These are phyloP conservation scores for Yamadazyma triangularis DNA, from an alignment of 1,139 yeast species.

Conservation along the genomic window DNA sequence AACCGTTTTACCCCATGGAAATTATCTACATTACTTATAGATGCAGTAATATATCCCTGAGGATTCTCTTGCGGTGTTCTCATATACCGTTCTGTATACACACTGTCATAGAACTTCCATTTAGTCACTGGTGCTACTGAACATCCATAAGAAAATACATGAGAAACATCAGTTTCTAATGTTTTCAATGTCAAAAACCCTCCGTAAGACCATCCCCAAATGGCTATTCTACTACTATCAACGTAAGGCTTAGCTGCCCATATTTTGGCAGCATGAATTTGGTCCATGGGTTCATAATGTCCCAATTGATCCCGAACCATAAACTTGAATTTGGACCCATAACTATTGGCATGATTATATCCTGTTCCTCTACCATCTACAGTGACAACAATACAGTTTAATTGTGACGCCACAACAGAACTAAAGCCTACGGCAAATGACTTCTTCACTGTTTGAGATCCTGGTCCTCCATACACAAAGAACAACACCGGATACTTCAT, in stretches of 20 bases:
- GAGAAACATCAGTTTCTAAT: conserved; percentile 59
- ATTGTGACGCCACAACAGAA: conserved; percentile 62
- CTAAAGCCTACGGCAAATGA: conserved; percentile 54
- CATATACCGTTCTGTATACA: conserved; percentile 78
- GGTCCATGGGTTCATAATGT: conserved; percentile 64
- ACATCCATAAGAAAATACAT: conserved; percentile 62
- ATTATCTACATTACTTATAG: conserved; percentile 47
- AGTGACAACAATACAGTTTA: conserved; percentile 69
- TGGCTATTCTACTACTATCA: conserved; percentile 55
- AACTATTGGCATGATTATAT: conserved; percentile 40
- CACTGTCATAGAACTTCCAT: conserved; percentile 72
- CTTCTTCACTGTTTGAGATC: conserved; percentile 62
- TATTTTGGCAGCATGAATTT: conserved; percentile 59
- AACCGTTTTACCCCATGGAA: conserved; percentile 54
- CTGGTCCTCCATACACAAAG: conserved; percentile 81
- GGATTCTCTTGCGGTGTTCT: conserved; percentile 61
- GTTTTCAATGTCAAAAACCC: conserved; percentile 75
- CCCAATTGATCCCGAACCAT: conserved; percentile 65
- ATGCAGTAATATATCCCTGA: conserved; percentile 50
- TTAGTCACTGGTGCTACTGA: conserved; percentile 81
- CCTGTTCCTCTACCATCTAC: conserved; percentile 87
- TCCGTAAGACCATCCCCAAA: conserved; percentile 87
- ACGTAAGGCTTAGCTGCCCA: conserved; percentile 56
- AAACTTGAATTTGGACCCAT: conserved; percentile 51
- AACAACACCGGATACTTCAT: conserved; percentile 66